phyloP scores from a whole-genome alignment of 1,139 yeast species.

The Sugiyamaella grinbergsii region DNA sequence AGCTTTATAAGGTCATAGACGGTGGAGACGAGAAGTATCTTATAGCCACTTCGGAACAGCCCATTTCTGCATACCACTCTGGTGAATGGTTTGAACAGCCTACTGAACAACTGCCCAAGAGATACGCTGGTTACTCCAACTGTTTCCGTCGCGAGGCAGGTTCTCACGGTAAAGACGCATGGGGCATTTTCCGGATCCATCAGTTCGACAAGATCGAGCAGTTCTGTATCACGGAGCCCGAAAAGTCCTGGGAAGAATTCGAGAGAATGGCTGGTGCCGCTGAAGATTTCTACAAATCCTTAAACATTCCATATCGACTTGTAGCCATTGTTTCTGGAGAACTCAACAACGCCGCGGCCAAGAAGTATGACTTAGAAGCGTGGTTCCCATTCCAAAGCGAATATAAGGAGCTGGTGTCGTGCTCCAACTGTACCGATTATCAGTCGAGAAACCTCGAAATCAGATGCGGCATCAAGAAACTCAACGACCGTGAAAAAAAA shows the following conservation, averaged over 20 bases:
- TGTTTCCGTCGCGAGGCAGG: conserved; percentile 99
- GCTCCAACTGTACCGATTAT: conserved; percentile 99
- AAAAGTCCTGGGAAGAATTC: conserved; percentile 96
- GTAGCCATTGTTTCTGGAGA: conserved; percentile 99
- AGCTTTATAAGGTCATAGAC: conserved; percentile 91
- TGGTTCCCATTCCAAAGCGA: conserved; percentile 99
- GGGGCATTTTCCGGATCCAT: conserved; percentile 99
- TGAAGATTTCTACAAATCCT: conserved; percentile 90
- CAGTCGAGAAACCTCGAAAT: conserved; percentile 98
- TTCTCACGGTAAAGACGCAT: conserved; percentile 98
- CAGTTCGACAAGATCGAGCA: conserved; percentile 98
- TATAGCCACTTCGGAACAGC: conserved; percentile 99
- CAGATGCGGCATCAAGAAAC: conserved; percentile 97
- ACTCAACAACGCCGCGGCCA: conserved; percentile 98
- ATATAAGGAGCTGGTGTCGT: conserved; percentile 96
- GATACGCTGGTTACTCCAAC: conserved; percentile 95
- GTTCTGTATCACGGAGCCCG: conserved; percentile 91
- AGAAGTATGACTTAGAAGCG: conserved; percentile 97
- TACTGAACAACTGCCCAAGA: conserved; percentile 89
- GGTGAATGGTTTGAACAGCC: conserved; percentile 99
- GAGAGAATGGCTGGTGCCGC: conserved; percentile 90
- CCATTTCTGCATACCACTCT: conserved; percentile 96
- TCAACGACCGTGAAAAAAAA: conserved; percentile 93
- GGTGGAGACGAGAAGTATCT: conserved; percentile 97
- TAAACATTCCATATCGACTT: conserved; percentile 92